Base-by-base conservation (phyloP, 2,329 filamentous ascomycete species). In the Capronia americana region DNA sequence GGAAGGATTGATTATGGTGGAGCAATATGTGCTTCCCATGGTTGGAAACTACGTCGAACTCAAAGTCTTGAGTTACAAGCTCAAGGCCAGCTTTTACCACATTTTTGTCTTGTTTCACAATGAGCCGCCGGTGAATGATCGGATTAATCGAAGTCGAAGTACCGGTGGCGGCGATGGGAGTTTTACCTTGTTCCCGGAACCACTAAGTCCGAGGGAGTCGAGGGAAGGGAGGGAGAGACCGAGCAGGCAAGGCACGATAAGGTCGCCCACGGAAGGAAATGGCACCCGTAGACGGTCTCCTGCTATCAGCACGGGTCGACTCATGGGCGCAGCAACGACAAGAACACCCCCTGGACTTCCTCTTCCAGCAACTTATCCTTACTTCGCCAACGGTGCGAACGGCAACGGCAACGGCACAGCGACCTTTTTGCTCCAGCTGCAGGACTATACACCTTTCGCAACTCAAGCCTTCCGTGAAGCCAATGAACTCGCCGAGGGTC, bases 21-120 rank as follows among this genome's bases (percentile, higher is more conserved):
- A 98, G 75, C 82, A 86, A 57, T 95, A 94, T 76, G 88, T 99
- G 55, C 82, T 98, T 23, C 95, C 94, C 50, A 92, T 90, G 86
- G 91, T 92, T 63, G 88, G 85, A 72, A 90, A 87, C 74, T 92
- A 88, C 79, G 88, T 84, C 74, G 93, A 96, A 77, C 87, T 97
- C 64, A 93, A 93, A 75, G 93, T 98, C 53, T 85, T 99, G 69
- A 90, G 92, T 23, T 92, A 92, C 77, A 99, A 98, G 79, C 85
- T 99, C 14, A 89, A 92, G 67, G 95, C 95, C 17, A 96, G 92
- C 23, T 96, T 98, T 76, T 95, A 96, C 74, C 94, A 99, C 80
- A 92, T 99, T 71, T 97, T 97, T 77, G 95, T 96, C 61, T 86
- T 98, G 12, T 98, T 97, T 76, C 92, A 97, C 81, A 97, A 97